These are phyloP conservation scores for Saposhnikovia divaricata DNA, from an alignment of 129 eudicot genomes.

Conservation along the genomic window DNA sequence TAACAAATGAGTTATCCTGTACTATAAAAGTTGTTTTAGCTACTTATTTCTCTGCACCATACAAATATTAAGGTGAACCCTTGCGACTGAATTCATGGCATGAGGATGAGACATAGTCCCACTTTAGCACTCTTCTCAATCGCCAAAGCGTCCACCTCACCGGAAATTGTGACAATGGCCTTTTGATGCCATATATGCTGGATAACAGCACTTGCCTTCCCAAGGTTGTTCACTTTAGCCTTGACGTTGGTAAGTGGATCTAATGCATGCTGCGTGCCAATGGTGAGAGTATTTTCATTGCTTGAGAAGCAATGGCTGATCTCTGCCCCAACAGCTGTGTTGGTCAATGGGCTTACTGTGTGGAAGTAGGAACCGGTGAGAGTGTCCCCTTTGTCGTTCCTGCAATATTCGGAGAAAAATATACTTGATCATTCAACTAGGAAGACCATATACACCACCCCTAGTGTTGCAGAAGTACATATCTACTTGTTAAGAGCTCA, in stretches of 20 bases:
- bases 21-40: background rate
- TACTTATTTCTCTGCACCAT: background rate
- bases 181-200: conserved; percentile 89
- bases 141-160: conserved; percentile 82
- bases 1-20: background rate
- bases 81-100: conserved; percentile 40
- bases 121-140: conserved; percentile 84
- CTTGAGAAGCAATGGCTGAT: conserved; percentile 70
- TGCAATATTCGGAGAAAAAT: conserved; percentile 15
- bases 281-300: conserved; percentile 68
- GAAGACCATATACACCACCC: background rate
- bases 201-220: conserved; percentile 73
- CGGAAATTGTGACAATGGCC: conserved; percentile 66
- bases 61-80: background rate
- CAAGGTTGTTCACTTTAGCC: conserved; percentile 70
- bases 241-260: conserved; percentile 68
- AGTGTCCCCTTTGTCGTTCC: conserved; percentile 67
- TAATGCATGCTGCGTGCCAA: conserved; percentile 68
- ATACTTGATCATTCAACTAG: conserved; percentile 3
- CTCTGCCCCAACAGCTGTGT: conserved; percentile 87
- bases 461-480: background rate
- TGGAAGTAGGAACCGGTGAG: conserved; percentile 75
- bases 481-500: background rate
- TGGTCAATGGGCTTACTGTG: conserved; percentile 67
- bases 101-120: conserved; percentile 67